Conservation (phyloP, 805 yeast genomes). For the Saturnispora gosingensis region DNA sequence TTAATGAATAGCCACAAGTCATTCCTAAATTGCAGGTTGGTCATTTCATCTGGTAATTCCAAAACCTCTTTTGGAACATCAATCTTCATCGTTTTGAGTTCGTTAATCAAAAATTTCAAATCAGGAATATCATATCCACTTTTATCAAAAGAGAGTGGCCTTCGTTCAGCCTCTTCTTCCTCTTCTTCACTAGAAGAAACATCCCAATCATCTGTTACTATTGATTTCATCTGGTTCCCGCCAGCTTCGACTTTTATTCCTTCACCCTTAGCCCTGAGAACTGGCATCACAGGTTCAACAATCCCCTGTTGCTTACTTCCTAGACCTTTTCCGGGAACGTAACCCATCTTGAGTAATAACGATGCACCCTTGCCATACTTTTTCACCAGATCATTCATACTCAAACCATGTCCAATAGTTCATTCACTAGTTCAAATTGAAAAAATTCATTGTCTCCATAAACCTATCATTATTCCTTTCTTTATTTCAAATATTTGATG, state of each 20-base stretch:
- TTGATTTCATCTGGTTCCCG: constrained; percentile 10
- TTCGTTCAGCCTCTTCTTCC: constrained; percentile 13
- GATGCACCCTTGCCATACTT: constrained; percentile 80
- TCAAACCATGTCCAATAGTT: not conserved
- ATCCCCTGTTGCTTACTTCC: constrained; percentile 71
- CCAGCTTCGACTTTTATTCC: constrained; percentile 59
- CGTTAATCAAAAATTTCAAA: constrained; percentile 30
- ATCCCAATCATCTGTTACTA: constrained; percentile 11
- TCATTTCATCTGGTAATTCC: constrained; percentile 10
- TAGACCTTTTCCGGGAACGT: constrained; percentile 73
- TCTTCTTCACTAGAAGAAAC: constrained; percentile 3
- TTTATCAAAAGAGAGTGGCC: constrained; percentile 10
- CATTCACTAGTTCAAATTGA: not conserved
- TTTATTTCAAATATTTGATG: not conserved
- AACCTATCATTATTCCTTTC: not conserved
- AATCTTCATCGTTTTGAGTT: constrained; percentile 28
- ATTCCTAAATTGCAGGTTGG: constrained; percentile 15
- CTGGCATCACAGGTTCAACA: constrained; percentile 67
- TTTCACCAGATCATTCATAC: constrained; percentile 1
- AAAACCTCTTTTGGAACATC: constrained; percentile 31
- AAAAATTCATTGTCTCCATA: not conserved
- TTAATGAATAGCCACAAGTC: constrained; percentile 13
- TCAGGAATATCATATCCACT: constrained; percentile 20
- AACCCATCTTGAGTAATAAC: constrained; percentile 79
- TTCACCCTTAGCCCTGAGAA: constrained; percentile 51